Evolutionary conservation across 495 filamentous ascomycete genomes (phyloP), one percentile per base, ranked within the genome.

Genomic region (Hypoxylon fragiforme): DNA sequence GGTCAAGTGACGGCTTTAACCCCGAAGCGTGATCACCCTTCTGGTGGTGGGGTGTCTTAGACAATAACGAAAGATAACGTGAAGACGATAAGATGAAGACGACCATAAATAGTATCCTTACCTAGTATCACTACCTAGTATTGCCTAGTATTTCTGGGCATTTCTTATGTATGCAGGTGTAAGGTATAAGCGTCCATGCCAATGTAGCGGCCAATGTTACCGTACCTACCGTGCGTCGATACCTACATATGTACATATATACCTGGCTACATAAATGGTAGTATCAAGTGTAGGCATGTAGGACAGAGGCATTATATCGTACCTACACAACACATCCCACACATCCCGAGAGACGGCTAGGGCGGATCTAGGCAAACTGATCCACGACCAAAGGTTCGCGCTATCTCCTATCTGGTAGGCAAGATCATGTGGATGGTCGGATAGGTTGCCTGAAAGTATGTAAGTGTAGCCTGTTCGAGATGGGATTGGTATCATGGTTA

Each of bases 1-100:
- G 60, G 60, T 63, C 60, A 63, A 63, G 55, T 63, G 60, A 63
- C 41, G 7, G 24, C 35, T 35, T 35, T 21, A 13, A 57, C 31
- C 31, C 8, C 44, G 60, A 55, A 55, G 46, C 50, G 41, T 59
- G 60, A 63, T 55, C 60, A 55, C 28, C 21, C 38, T 21, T 39
- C 6, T 60, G 35, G 41, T 57, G 46, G 45, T 30, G 45, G 51
- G 44, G 8, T 59, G 60, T 57, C 50, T 57, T 42, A 42, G 53
- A 50, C 38, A 15, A 50, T n/a, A n/a, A n/a, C n/a, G 13, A 44
- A 50, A 63, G 60, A 58, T 55, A 55, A 52, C 48, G 49, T 54
- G 40, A 62, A 57, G 44, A 57, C 48, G 49, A 58, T 44, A 62
- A 57, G 44, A 57, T 40, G 34, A 39, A 50, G n/a, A n/a, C 45